These are phyloP conservation scores for Cubamyces sp. DNA, from an alignment of 768 basidiomycete species.

Conservation along the genomic window DNA sequence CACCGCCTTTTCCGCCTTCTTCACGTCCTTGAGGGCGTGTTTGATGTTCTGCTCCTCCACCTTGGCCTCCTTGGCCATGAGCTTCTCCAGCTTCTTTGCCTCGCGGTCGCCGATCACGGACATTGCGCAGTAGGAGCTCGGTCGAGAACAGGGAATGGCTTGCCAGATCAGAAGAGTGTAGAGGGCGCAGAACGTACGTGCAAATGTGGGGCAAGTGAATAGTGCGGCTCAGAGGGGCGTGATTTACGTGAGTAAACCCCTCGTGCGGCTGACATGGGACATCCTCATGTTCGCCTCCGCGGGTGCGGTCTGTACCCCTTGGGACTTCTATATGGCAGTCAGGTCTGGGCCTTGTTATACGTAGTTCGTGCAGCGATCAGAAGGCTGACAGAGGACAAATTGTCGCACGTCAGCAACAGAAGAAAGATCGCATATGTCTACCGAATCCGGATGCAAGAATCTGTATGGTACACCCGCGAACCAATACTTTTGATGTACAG, in stretches of 20 bases:
- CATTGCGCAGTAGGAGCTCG: conserved; percentile 4
- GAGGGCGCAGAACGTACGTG: not conserved
- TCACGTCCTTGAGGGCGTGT: conserved; percentile 21
- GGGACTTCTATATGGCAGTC: too few relatives aligned
- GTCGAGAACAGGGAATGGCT: not conserved
- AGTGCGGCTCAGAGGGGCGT: not conserved
- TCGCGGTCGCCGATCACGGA: conserved; percentile 14
- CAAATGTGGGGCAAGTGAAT: not conserved
- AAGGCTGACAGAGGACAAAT: too few relatives aligned
- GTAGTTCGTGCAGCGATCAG: too few relatives aligned
- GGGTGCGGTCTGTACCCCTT: not conserved
- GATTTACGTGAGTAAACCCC: not conserved
- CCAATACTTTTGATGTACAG: too few relatives aligned
- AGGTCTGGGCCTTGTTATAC: too few relatives aligned
- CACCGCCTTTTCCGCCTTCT: conserved; percentile 25
- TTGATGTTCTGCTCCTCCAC: conserved; percentile 16
- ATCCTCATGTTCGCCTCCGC: conserved; percentile 3
- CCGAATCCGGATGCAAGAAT: too few relatives aligned
- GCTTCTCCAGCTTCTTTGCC: conserved; percentile 22
- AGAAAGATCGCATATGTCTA: too few relatives aligned
- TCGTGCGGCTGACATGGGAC: conserved; percentile 7
- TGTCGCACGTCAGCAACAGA: not conserved
- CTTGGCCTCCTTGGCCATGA: conserved; percentile 20
- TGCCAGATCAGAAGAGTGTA: not conserved
- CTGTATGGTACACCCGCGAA: too few relatives aligned